Evolutionary conservation across 306 rosid genomes (phyloP), one percentile per base, ranked within the genome.

Genomic region (Vigna radiata): DNA sequence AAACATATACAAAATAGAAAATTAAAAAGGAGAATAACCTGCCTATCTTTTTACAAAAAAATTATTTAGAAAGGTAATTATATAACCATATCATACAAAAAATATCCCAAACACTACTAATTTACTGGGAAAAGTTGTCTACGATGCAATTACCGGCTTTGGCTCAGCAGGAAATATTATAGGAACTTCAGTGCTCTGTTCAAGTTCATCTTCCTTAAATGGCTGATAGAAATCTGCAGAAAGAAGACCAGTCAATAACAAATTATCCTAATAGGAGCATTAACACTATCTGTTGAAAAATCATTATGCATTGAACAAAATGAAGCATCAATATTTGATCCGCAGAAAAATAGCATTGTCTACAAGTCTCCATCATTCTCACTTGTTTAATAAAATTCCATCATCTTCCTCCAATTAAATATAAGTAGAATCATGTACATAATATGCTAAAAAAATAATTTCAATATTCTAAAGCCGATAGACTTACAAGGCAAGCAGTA

Each of bases 401-500:
- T 37, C 58, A 76, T 64, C 72, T 36, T 19, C 33, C 43, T 23
- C 27, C 43, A 49, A 66, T 9, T 29, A 13, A 37, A 64, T n/a
- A 72, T 15, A 56, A 75, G 58, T 16, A 72, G n/a, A 48, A 75
- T 33, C 7, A 0, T 2, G 31, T 12, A 64, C 47, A 46, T 19
- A 41, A 53, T 18, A 29, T 12, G 44, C 2, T 50, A 6, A 4
- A 11, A 68, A 54, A 70, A 10, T 11, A 54, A 74, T 56, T 49
- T 19, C 58, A 47, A 75, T 49, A 70, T 39, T 56, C 29, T 47
- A 37, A 55, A 68, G 44, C 64, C 46, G 41, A 72, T 55, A 65
- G 75, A 86, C 96, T 83, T 84, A 93, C 97, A 93, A 48, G 97
- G 96, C 85, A 93, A 73, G 88, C 97, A 93, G 83, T 93, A 90